A percentile compares a stretch with the other conserved stretches of the same genome.
These are phyloP conservation scores for Ogataea trehalophila DNA, from an alignment of 805 yeast genomes.

Conservation along the genomic window DNA sequence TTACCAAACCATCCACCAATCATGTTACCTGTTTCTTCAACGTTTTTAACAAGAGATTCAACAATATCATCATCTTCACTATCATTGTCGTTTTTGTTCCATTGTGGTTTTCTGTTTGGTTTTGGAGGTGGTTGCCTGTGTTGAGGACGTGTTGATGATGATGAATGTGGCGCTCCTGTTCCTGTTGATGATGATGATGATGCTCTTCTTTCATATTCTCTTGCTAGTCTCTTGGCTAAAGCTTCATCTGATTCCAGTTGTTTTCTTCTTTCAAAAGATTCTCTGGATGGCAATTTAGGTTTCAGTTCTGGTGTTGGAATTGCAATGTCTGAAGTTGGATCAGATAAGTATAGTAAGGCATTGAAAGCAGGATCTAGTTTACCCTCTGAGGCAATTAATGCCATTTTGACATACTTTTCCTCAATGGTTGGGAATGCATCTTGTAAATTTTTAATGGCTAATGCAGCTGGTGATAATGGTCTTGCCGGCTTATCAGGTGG, in stretches of 20 bases:
- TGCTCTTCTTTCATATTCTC: slow-evolving; percentile 40
- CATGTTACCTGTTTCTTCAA: slow-evolving; percentile 74
- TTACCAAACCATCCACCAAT: slow-evolving; percentile 78
- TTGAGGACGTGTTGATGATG: neutral
- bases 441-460: slow-evolving; percentile 53
- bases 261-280: slow-evolving; percentile 27
- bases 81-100: slow-evolving; percentile 23
- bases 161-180: no score
- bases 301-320: slow-evolving; percentile 35
- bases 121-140: slow-evolving; percentile 15
- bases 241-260: slow-evolving; percentile 55
- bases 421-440: slow-evolving; percentile 87
- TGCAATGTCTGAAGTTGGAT: slow-evolving; percentile 58
- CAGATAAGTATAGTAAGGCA: slow-evolving; percentile 76
- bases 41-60: slow-evolving; percentile 63
- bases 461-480: slow-evolving; percentile 57
- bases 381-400: slow-evolving; percentile 82
- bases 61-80: slow-evolving; percentile 45
- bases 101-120: slow-evolving; percentile 25
- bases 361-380: slow-evolving; percentile 80
- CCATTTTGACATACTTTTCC: slow-evolving; percentile 65
- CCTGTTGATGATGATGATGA: neutral
- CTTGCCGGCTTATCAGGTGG: slow-evolving; percentile 52
- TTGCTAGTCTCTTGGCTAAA: slow-evolving; percentile 76
- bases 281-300: slow-evolving; percentile 31